Conservation (phyloP, 2,329 filamentous ascomycete genomes). For the Alternaria triticimaculans region DNA sequence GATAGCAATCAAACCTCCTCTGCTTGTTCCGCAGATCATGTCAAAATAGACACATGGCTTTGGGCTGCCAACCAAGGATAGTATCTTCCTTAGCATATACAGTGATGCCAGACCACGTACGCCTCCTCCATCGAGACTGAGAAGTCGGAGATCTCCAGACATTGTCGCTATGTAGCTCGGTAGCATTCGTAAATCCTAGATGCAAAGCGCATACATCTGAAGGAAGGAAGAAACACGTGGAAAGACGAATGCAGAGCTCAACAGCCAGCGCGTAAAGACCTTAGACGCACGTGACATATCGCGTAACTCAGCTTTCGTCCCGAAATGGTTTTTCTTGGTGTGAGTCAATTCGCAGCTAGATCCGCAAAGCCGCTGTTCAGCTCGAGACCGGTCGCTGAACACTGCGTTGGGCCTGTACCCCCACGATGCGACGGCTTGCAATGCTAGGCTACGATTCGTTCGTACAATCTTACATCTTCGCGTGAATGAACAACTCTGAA, state of each 20-base stretch:
- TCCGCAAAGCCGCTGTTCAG: background rate
- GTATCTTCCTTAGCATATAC: slow-evolving; percentile 9
- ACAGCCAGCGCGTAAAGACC: background rate
- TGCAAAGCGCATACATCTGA: background rate
- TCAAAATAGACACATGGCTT: slow-evolving; percentile 24
- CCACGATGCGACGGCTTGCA: background rate
- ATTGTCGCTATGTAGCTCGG: background rate
- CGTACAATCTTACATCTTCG: background rate
- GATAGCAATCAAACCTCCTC: slow-evolving; percentile 24
- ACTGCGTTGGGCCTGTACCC: background rate
- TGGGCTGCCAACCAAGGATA: slow-evolving; percentile 12
- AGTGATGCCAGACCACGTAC: slow-evolving; percentile 11
- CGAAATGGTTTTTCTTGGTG: background rate
- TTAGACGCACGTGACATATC: background rate
- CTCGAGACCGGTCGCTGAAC: background rate
- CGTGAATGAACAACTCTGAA: background rate
- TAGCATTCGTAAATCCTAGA: background rate
- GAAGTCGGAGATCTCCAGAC: slow-evolving; percentile 4
- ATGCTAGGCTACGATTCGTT: background rate
- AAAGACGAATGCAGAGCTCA: background rate
- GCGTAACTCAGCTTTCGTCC: background rate
- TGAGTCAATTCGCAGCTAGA: background rate
- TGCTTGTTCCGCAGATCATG: slow-evolving; percentile 30
- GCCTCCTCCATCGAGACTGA: slow-evolving; percentile 15
- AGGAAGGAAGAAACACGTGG: background rate